These are phyloP conservation scores for Rhizopus microsporus DNA, from an alignment of 371 early-diverging fungal species.

Conservation along the genomic window DNA sequence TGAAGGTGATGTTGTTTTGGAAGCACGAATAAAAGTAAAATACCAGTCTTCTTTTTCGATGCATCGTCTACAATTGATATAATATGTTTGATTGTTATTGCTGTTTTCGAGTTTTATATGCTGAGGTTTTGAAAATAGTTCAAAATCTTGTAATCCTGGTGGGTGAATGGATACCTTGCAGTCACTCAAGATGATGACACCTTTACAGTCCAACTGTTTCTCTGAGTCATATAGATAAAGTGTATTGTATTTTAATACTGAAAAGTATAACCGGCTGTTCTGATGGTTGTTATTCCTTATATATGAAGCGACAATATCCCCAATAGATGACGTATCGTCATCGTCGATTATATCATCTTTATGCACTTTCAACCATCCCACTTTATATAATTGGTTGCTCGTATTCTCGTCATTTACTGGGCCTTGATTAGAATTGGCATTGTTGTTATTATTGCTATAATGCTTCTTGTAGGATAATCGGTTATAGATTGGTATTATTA, in stretches of 20 bases:
- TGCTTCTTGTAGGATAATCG: neutral
- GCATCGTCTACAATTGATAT: slow-evolving; percentile 57
- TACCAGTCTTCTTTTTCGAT: slow-evolving; percentile 94
- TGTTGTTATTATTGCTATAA: neutral
- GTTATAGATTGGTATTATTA: neutral
- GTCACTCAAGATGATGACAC: slow-evolving; percentile 69
- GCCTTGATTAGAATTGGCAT: slow-evolving; percentile 2
- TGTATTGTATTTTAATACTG: slow-evolving; percentile 77
- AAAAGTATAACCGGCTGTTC: slow-evolving; percentile 64
- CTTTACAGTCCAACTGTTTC: slow-evolving; percentile 75
- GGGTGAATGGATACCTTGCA: slow-evolving; percentile 70
- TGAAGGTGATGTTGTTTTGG: slow-evolving; percentile 19
- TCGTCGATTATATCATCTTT: slow-evolving; percentile 23
- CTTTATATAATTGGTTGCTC: slow-evolving; percentile 35
- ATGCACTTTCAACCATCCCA: slow-evolving; percentile 54
- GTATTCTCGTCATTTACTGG: slow-evolving; percentile 5
- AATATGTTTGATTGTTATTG: slow-evolving; percentile 31
- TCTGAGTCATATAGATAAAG: slow-evolving; percentile 86
- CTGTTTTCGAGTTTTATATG: slow-evolving; percentile 49
- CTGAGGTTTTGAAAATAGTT: slow-evolving; percentile 57
- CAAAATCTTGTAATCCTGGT: slow-evolving; percentile 57
- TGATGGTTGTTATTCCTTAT: slow-evolving; percentile 32
- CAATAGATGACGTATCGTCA: slow-evolving; percentile 32
- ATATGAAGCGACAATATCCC: slow-evolving; percentile 43
- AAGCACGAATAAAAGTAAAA: slow-evolving; percentile 55